Percentiles rank a stretch among this genome's conserved stretches.
Conservation (phyloP, 106 monocot genomes). For the Narthecium ossifragum region DNA sequence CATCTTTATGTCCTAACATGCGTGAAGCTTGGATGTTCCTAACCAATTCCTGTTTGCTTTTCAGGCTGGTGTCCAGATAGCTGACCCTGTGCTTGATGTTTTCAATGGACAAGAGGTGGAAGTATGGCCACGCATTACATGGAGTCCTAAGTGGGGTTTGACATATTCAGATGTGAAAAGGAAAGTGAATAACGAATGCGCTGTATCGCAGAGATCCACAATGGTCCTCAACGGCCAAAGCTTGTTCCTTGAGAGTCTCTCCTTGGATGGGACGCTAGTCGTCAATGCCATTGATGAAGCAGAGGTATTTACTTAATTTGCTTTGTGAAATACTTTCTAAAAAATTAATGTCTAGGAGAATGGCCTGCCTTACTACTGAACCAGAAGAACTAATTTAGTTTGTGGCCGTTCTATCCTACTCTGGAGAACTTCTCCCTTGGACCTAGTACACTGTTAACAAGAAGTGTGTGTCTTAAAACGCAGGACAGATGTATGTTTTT, state of each 20-base stretch:
- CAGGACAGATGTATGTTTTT: no score
- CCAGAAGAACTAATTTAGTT: no score
- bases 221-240: constrained; percentile 59
- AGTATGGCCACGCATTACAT: constrained; percentile 85
- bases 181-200: constrained; percentile 50
- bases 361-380: no score
- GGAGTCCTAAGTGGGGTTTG: constrained; percentile 79
- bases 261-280: constrained; percentile 71
- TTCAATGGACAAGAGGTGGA: constrained; percentile 97
- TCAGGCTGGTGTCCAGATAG: constrained; percentile 72
- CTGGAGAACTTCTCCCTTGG: no score
- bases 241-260: constrained; percentile 43
- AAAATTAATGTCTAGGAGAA: no score
- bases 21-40: neutral
- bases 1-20: neutral
- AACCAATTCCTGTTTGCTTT: neutral
- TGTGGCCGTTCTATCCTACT: no score
- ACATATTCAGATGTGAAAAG: constrained; percentile 60
- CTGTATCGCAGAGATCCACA: constrained; percentile 69
- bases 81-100: constrained; percentile 46
- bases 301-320: constrained; percentile 47
- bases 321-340: no score
- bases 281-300: constrained; percentile 52
- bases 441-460: no score
- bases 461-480: no score